Evolutionary conservation across 2,329 filamentous ascomycete species (phyloP), one percentile per base, ranked within the genome.

Genomic region (Hortaea werneckii): DNA sequence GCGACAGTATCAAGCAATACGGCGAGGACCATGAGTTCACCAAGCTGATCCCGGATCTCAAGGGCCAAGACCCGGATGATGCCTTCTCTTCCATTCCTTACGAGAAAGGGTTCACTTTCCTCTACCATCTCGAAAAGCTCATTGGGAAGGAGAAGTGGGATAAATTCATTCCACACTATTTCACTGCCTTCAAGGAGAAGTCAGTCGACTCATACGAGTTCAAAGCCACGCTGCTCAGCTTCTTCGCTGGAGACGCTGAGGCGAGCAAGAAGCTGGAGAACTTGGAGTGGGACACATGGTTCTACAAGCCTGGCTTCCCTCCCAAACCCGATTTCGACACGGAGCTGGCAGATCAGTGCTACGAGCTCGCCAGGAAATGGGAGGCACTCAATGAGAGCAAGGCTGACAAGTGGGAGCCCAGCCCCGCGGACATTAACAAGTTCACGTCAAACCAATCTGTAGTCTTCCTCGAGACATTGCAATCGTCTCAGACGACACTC

Each of bases 141-240:
- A 76, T 96, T 4, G 86, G 87, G 32, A 83, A 85, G 50, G 75
- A 83, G n/a, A 84, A 85, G 63, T 98, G 92, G 70, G 87, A 96
- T 73, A 84, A 81, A 57, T 98, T 96, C 67, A 95, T 96, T 60
- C 88, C 89, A 11, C 82, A 95, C 65, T 95, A 96, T 71, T 96
- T 96, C 65, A 80, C 76, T 29, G 86, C 78, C 35, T 96, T 84
- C 78, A 81, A 85, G 47, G 78, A 79, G 60, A 90, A 88, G 66
- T 95, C 87, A 2, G 76, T 98, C 6, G 88, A 95, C 67, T 94
- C 87, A 1, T 94, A 85, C 58, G 87, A 96, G 60, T 98, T 98
- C 77, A 94, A 90, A 64, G 74, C 83, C 41, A 94, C 87, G 1
- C 82, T 95, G 43, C 64, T 95, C 32, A 78, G 85, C 52, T 96